A percentile compares a stretch with the other conserved stretches of the same genome.
Evolutionary conservation across 2,329 filamentous ascomycete genomes (phyloP).

Genomic region (Scedosporium minutisporum): DNA sequence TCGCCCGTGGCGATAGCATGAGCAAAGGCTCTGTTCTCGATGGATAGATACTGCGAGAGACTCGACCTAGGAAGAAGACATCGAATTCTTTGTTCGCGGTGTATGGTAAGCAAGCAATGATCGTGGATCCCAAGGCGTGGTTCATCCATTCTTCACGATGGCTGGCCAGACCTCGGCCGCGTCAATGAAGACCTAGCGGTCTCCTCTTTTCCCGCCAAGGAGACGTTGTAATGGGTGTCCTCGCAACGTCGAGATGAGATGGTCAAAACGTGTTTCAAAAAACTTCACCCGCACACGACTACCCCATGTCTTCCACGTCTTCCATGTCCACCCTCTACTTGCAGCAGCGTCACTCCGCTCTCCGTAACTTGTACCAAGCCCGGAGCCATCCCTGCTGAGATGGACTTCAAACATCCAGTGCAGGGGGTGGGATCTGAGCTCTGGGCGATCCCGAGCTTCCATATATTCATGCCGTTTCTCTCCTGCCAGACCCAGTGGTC

Average conservation of each 20-base stretch:
- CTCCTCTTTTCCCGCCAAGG: not conserved
- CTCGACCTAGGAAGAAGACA: too few species aligned
- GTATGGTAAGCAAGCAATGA: too few species aligned
- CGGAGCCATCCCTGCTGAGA: not conserved
- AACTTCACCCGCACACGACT: not conserved
- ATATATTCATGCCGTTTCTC: slow-evolving; percentile 31
- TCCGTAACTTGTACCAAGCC: slow-evolving; percentile 4
- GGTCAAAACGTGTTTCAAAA: slow-evolving; percentile 8
- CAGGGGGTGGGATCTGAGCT: slow-evolving; percentile 7
- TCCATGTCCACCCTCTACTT: not conserved
- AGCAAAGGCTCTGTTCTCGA: too few species aligned
- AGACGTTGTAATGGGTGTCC: too few species aligned
- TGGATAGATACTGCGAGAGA: too few species aligned
- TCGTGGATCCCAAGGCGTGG: too few species aligned
- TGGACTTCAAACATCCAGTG: slow-evolving; percentile 5
- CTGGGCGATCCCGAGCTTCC: slow-evolving; percentile 14
- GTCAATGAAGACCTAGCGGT: too few species aligned
- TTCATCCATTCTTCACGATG: too few species aligned
- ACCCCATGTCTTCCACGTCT: not conserved
- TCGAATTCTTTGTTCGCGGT: too few species aligned
- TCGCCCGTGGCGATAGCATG: too few species aligned
- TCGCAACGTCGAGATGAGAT: slow-evolving; percentile 4
- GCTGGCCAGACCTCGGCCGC: too few species aligned
- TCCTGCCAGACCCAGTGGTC: slow-evolving; percentile 12
- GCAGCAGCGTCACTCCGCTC: not conserved